Evolutionary conservation across 768 basidiomycete genomes (phyloP), one percentile per base, ranked within the genome.

Genomic region (Termitomyces sp.): DNA sequence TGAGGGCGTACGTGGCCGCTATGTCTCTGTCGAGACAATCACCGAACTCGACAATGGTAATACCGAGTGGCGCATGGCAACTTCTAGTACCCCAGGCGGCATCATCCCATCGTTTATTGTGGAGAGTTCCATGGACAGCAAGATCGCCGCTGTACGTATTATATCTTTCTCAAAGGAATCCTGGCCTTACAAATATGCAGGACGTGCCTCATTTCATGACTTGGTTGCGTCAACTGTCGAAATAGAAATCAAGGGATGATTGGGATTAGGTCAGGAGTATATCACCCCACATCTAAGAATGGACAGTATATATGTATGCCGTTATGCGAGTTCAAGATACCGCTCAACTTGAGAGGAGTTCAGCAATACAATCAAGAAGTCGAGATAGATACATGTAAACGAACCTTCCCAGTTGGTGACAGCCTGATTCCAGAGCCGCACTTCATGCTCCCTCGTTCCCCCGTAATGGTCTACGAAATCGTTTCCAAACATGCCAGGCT

Each of bases 401-500:
- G 67, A 67, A 93, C 94, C 85, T 84, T 96, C 96, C 95, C 93
- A 98, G 71, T 84, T 89, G 12, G 96, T 97, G 42, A 96, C 94
- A 2, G 94, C 92, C 67, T 88, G 84, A 66, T 94, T 90, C 89
- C 92, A 96, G 28, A 91, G 68, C 57, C 80, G 86, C 59, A 96
- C 87, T 71, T 96, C 95, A 71, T 98, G 91, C 72, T 93, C 84
- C 67, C 96, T 85, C n/a, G 97, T 98, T 8, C 94, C 96, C 3
- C 91, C 94, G 68, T 85, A 96, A 71, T 99, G 97, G 16, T 98
- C 92, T 1, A 98, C 92, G 69, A 98, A 97, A 24, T 86, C 87
- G 68, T 94, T 78, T 0, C 96, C 96, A 59, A 98, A 86, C 45
- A 93, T 79, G 11, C 73, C 71, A 16, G 73, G 71, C 69, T 95